Percentiles rank a stretch among this genome's conserved stretches.
Conservation (phyloP, 345 rosid species). For the Eutrema heterophyllum region DNA sequence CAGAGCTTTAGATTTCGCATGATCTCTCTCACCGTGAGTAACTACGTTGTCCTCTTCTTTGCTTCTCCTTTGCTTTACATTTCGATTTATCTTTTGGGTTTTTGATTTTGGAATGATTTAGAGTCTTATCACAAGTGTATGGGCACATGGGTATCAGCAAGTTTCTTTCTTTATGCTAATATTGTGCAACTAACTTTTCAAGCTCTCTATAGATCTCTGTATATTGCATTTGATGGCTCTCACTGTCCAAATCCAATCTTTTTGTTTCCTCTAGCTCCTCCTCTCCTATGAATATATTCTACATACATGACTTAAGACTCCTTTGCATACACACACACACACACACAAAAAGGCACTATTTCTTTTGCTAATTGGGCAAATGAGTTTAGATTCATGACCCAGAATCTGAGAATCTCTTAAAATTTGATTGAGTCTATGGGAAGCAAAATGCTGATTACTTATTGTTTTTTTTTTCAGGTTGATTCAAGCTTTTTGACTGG, state of each 20-base stretch:
- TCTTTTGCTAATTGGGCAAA: background rate
- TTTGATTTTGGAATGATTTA: background rate
- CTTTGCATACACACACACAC: background rate
- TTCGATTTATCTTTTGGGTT: background rate
- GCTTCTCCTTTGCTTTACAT: background rate
- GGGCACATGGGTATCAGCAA: background rate
- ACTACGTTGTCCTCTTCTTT: background rate
- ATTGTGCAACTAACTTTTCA: background rate
- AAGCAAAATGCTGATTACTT: background rate
- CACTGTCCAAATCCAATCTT: background rate
- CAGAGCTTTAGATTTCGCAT: background rate
- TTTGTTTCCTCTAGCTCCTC: background rate
- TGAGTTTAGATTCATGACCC: background rate
- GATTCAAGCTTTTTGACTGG: background rate
- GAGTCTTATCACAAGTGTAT: background rate
- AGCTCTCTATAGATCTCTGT: background rate
- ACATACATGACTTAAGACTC: background rate
- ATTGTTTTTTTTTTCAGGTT: background rate
- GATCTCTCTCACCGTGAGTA: conserved; percentile 5
- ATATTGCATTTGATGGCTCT: background rate
- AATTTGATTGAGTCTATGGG: background rate
- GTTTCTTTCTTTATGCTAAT: background rate
- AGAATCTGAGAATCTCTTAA: background rate
- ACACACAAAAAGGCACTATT: background rate
- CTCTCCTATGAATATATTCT: background rate